A percentile compares a stretch with the other conserved stretches of the same genome.
phyloP scores from a whole-genome alignment of 176 grass and related monocot genomes.

The Alloteropsis semialata region DNA sequence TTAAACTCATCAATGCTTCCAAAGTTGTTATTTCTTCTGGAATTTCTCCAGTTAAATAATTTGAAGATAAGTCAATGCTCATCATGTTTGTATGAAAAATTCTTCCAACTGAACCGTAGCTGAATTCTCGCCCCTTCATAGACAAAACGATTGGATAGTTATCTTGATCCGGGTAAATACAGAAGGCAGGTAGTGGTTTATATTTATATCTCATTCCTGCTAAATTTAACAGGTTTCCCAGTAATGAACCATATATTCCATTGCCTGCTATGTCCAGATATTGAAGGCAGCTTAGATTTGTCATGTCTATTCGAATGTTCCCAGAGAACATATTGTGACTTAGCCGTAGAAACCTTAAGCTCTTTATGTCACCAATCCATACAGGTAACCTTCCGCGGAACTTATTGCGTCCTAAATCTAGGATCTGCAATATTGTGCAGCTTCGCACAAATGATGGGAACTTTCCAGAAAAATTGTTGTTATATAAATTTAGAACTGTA shows the following conservation, averaged over 20 bases:
- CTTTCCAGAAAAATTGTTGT: slow-evolving; percentile 35
- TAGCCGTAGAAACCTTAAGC: slow-evolving; percentile 1
- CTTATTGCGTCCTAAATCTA: not conserved
- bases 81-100: not conserved
- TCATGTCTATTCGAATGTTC: not conserved
- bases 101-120: not conserved
- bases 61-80: slow-evolving; percentile 32
- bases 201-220: not conserved
- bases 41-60: slow-evolving; percentile 20
- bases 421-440: not conserved
- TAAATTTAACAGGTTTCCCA: slow-evolving; percentile 6
- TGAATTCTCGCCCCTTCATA: not conserved
- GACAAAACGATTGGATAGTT: no score
- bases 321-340: slow-evolving; percentile 42
- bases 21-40: slow-evolving; percentile 13
- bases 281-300: slow-evolving; percentile 21
- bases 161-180: no score
- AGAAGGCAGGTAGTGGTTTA: not conserved
- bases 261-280: slow-evolving; percentile 34
- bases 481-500: not conserved
- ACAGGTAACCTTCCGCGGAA: not conserved
- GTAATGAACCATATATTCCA: slow-evolving; percentile 32
- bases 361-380: slow-evolving; percentile 37
- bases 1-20: not conserved
- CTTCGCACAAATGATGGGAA: not conserved